Conservation (phyloP, 2,329 filamentous ascomycete species). For the Cladosporium sp. region DNA sequence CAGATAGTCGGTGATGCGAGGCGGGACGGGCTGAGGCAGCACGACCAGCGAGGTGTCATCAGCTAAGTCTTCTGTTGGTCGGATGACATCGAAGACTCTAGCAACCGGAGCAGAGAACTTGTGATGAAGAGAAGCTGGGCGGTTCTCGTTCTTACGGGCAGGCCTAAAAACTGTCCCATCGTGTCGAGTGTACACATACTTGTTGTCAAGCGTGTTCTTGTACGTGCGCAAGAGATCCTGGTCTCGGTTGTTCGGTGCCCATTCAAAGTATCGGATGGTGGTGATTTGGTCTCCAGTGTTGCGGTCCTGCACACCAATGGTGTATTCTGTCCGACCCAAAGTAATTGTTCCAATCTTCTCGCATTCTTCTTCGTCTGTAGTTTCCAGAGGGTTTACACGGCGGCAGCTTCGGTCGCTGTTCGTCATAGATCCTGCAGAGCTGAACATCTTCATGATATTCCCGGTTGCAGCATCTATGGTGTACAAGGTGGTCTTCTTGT, state of each 20-base stretch:
- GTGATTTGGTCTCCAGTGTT: conserved; percentile 72
- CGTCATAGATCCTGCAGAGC: conserved; percentile 61
- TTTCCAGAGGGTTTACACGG: conserved; percentile 57
- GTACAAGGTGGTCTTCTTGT: conserved; percentile 85
- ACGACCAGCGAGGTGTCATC: conserved; percentile 72
- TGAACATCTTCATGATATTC: conserved; percentile 76
- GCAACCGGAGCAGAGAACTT: conserved; percentile 31
- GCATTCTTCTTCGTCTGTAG: conserved; percentile 62
- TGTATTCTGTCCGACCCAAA: conserved; percentile 84
- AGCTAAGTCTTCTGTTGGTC: conserved; percentile 59
- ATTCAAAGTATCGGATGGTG: conserved; percentile 88
- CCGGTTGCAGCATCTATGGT: conserved; percentile 85
- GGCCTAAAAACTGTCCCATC: conserved; percentile 68
- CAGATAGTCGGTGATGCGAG: conserved; percentile 29
- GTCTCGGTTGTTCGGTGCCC: conserved; percentile 88
- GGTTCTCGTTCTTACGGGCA: conserved; percentile 21
- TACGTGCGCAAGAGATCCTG: conserved; percentile 83
- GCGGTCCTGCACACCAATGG: conserved; percentile 72
- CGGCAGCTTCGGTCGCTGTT: conserved; percentile 72
- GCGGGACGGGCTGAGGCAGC: conserved; percentile 78
- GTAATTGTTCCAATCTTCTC: conserved; percentile 75
- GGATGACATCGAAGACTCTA: conserved; percentile 29
- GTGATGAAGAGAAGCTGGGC: conserved; percentile 18
- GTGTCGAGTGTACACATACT: conserved; percentile 81
- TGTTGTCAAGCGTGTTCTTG: conserved; percentile 71